Evolutionary conservation across 2,329 filamentous ascomycete species (phyloP).

Genomic region (Cercospora sesami): DNA sequence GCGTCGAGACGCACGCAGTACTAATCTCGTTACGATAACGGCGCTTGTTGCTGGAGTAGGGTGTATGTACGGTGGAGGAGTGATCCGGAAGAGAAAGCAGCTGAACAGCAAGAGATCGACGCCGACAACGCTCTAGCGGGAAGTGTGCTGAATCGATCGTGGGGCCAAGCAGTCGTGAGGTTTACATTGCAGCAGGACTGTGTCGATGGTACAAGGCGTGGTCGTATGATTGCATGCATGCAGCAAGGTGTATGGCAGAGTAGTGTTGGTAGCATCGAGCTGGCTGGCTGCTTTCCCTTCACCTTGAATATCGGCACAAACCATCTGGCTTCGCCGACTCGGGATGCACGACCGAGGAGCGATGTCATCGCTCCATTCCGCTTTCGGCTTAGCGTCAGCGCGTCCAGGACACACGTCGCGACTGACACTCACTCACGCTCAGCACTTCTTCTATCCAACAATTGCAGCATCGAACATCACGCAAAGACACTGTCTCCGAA

Average conservation of each 20-base stretch:
- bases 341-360: background rate
- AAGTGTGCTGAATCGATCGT: constrained; percentile 4
- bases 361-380: constrained; percentile 1
- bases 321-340: background rate
- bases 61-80: background rate
- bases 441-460: background rate
- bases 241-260: background rate
- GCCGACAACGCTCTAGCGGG: constrained; percentile 2
- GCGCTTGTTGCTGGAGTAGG: constrained; percentile 1
- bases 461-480: background rate
- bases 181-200: background rate
- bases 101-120: constrained; percentile 1
- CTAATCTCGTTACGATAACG: background rate
- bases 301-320: constrained; percentile 5
- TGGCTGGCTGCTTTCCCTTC: constrained; percentile 9
- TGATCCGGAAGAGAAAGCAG: background rate
- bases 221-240: background rate
- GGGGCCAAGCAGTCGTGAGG: background rate
- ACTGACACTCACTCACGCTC: background rate
- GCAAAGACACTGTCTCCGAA: background rate
- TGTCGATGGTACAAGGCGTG: background rate
- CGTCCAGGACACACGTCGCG: background rate
- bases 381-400: constrained; percentile 1
- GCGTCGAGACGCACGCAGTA: background rate
- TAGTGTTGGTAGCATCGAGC: background rate